A percentile compares a stretch with the other conserved stretches of the same genome.
Conservation (phyloP, 257 asterid genomes). For the Vinca minor region DNA sequence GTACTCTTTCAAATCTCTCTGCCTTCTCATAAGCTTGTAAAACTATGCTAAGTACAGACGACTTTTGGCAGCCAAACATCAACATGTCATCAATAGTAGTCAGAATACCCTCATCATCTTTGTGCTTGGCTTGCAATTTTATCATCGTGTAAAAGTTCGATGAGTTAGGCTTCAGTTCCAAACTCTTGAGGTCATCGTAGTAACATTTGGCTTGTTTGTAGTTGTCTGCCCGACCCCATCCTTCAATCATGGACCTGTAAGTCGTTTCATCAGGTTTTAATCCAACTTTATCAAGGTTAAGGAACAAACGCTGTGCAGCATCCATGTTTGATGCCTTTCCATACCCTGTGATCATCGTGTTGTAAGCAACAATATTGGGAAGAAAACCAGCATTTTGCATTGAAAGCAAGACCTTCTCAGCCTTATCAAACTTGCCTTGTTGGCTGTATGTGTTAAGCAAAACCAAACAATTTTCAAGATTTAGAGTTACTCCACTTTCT, state of each 20-base stretch:
- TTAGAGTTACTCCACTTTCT: constrained; percentile 54
- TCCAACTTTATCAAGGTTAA: constrained; percentile 41
- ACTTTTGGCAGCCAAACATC: constrained; percentile 52
- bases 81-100: constrained; percentile 59
- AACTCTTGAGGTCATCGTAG: constrained; percentile 45
- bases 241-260: constrained; percentile 80
- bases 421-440: constrained; percentile 67
- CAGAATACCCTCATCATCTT: constrained; percentile 48
- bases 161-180: constrained; percentile 62
- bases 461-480: constrained; percentile 77
- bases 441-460: constrained; percentile 81
- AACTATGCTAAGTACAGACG: constrained; percentile 63
- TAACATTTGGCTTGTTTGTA: constrained; percentile 40
- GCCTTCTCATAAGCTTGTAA: constrained; percentile 72
- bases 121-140: constrained; percentile 66
- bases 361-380: constrained; percentile 67
- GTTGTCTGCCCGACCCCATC: constrained; percentile 74
- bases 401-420: constrained; percentile 41
- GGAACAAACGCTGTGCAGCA: constrained; percentile 44
- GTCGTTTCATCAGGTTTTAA: constrained; percentile 76
- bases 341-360: constrained; percentile 81
- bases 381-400: constrained; percentile 62
- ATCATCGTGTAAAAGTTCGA: constrained; percentile 72
- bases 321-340: constrained; percentile 63
- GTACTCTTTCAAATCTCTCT: constrained; percentile 39